These are phyloP conservation scores for Xenosphaeropsis pyriputrescens DNA, from an alignment of 2,329 filamentous ascomycete species.

Conservation along the genomic window DNA sequence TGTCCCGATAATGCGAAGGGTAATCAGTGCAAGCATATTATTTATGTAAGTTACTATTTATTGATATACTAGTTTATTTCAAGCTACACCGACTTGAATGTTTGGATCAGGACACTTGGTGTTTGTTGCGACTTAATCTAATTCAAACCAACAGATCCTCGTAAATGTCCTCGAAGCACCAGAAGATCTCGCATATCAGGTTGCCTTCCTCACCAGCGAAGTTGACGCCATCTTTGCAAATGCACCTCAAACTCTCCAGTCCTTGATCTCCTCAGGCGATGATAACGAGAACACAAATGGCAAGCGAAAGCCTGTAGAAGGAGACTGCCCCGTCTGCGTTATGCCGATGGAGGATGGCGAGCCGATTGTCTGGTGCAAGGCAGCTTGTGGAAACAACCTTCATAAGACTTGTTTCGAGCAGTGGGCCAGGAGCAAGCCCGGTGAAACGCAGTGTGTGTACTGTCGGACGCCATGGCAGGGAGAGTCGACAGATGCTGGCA, in stretches of 20 bases:
- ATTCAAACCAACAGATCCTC: slow-evolving; percentile 22
- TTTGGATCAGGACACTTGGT: no score
- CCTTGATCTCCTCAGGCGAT: slow-evolving; percentile 17
- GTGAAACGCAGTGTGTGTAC: not conserved
- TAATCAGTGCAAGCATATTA: slow-evolving; percentile 49
- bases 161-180: slow-evolving; percentile 40
- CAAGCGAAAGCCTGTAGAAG: slow-evolving; percentile 41
- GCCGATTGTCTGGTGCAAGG: slow-evolving; percentile 40
- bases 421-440: not conserved
- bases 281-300: slow-evolving; percentile 24
- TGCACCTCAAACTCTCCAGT: slow-evolving; percentile 31
- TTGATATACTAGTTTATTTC: not conserved
- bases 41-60: slow-evolving; percentile 28
- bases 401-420: slow-evolving; percentile 18
- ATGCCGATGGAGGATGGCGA: slow-evolving; percentile 32
- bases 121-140: no score
- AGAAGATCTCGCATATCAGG: slow-evolving; percentile 38
- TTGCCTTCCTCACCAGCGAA: slow-evolving; percentile 43
- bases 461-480: not conserved
- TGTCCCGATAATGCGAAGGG: slow-evolving; percentile 38
- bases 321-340: slow-evolving; percentile 49
- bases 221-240: slow-evolving; percentile 36
- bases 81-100: no score
- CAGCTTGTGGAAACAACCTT: slow-evolving; percentile 47
- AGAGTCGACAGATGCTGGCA: not conserved